Conservation (phyloP, 345 rosid species). For the Syzygium oleosum region DNA sequence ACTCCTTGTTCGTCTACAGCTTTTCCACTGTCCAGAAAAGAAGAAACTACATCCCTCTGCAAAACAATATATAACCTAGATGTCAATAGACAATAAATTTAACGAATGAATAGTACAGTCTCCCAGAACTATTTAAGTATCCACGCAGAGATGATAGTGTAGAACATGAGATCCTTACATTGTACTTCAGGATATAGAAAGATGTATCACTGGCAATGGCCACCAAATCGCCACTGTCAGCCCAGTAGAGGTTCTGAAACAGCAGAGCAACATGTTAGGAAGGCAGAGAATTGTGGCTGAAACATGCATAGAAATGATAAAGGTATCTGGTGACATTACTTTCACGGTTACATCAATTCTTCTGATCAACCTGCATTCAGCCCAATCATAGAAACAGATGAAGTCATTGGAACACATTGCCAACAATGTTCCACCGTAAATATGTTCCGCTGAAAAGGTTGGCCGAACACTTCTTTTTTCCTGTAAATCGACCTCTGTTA, state of each 20-base stretch:
- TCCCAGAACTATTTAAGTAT: neutral
- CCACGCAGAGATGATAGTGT: neutral
- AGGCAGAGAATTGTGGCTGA: neutral
- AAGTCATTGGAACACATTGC: constrained; percentile 98
- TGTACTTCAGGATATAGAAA: constrained; percentile 93
- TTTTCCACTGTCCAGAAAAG: constrained; percentile 85
- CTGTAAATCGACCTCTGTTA: constrained; percentile 30
- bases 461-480: constrained; percentile 91
- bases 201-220: constrained; percentile 95
- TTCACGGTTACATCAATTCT: constrained; percentile 96
- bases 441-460: constrained; percentile 91
- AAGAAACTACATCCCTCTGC: constrained; percentile 89
- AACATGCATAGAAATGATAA: neutral
- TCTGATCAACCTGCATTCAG: constrained; percentile 96
- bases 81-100: neutral
- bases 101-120: neutral
- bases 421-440: constrained; percentile 84
- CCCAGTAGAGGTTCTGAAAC: constrained; percentile 95
- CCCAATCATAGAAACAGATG: constrained; percentile 99
- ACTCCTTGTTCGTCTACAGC: constrained; percentile 95
- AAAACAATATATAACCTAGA: neutral
- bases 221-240: constrained; percentile 97
- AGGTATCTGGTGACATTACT: constrained; percentile 27
- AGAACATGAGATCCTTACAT: constrained; percentile 32
- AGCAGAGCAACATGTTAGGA: neutral